phyloP scores from a whole-genome alignment of 768 basidiomycete genomes.

The Lactifluus pinguis region DNA sequence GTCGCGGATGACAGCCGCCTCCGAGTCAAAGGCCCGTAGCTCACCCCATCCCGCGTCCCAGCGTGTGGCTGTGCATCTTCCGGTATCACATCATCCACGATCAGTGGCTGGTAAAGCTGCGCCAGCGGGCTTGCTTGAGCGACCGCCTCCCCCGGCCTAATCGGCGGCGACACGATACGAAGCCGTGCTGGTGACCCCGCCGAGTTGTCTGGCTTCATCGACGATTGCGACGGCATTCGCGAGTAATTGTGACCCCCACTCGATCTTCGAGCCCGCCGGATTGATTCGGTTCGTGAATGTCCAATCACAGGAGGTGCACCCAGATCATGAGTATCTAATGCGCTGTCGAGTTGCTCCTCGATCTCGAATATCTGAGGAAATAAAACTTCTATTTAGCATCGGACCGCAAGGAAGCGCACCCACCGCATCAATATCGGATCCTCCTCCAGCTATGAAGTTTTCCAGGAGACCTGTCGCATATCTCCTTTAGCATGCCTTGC shows the following conservation, averaged over 20 bases:
- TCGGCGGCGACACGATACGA: slow-evolving; percentile 38
- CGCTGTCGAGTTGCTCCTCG: slow-evolving; percentile 55
- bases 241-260: background rate
- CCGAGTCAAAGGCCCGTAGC: slow-evolving; percentile 34
- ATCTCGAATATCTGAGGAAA: slow-evolving; percentile 63
- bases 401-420: slow-evolving; percentile 20
- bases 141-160: slow-evolving; percentile 29
- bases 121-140: slow-evolving; percentile 57
- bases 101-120: slow-evolving; percentile 61
- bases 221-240: slow-evolving; percentile 7
- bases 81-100: slow-evolving; percentile 41
- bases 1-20: slow-evolving; percentile 32
- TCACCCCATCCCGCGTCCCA: slow-evolving; percentile 22
- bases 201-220: slow-evolving; percentile 4
- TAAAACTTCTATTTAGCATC: background rate
- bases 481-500: background rate
- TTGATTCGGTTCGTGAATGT: slow-evolving; percentile 27
- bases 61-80: slow-evolving; percentile 23
- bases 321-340: slow-evolving; percentile 43
- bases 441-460: slow-evolving; percentile 55
- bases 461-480: slow-evolving; percentile 62
- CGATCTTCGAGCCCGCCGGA: slow-evolving; percentile 11
- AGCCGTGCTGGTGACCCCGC: slow-evolving; percentile 22
- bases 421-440: slow-evolving; percentile 68
- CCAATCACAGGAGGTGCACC: slow-evolving; percentile 21